phyloP scores from a whole-genome alignment of 1,284 basidiomycete genomes.

The Kwoniella shivajii region DNA sequence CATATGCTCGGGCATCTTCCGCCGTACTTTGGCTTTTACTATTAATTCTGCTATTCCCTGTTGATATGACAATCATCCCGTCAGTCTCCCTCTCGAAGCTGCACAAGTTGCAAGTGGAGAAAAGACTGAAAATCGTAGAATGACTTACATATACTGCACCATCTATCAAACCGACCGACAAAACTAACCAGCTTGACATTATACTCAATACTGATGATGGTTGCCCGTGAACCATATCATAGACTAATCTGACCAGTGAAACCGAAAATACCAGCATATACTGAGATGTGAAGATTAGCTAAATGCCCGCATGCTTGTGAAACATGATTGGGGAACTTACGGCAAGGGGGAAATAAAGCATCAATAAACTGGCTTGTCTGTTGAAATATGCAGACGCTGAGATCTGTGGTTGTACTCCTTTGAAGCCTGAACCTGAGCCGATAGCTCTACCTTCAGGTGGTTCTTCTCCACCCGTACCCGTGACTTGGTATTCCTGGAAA shows the following conservation, averaged over 20 bases:
- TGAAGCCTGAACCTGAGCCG: conserved; percentile 9
- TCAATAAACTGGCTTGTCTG: conserved; percentile 50
- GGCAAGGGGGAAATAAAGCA: conserved; percentile 52
- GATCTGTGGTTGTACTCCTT: conserved; percentile 18
- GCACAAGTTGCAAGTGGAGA: neutral
- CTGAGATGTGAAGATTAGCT: conserved; percentile 13
- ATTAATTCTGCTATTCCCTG: conserved; percentile 48
- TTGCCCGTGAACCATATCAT: conserved; percentile 42
- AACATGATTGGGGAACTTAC: conserved; percentile 36
- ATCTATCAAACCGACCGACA: conserved; percentile 47
- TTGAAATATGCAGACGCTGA: conserved; percentile 50
- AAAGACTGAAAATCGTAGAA: neutral
- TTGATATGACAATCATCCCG: neutral
- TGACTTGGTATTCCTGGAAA: conserved; percentile 35
- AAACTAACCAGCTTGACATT: conserved; percentile 42
- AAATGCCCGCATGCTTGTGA: neutral
- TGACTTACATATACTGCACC: conserved; percentile 48
- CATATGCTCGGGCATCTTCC: conserved; percentile 39
- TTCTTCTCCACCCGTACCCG: neutral
- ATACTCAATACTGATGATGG: conserved; percentile 32
- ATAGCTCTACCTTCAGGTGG: conserved; percentile 3
- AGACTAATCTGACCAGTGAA: conserved; percentile 45
- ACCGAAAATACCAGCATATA: conserved; percentile 48
- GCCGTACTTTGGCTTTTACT: conserved; percentile 42
- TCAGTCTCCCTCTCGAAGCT: neutral